Percentiles rank a stretch among this genome's conserved stretches.
Conservation (phyloP, 2,329 filamentous ascomycete genomes). For the Colletotrichum falcatum region DNA sequence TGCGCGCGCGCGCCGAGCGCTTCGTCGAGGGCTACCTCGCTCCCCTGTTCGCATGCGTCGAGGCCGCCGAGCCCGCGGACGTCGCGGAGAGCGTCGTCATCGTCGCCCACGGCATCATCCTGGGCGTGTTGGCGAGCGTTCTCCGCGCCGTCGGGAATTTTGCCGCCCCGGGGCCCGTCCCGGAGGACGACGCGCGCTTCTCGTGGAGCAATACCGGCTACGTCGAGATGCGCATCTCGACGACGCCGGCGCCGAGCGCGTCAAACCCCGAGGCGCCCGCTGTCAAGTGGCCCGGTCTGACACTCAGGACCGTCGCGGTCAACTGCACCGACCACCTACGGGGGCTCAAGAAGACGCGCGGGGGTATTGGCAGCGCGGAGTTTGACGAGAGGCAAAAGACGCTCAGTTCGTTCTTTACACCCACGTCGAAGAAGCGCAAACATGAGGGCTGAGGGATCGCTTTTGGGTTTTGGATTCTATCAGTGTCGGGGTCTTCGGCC, state of each 20-base stretch:
- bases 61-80: conserved; percentile 41
- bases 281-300: conserved; percentile 55
- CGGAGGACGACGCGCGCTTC: conserved; percentile 46
- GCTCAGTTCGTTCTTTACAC: conserved; percentile 79
- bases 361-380: conserved; percentile 82
- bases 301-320: conserved; percentile 65
- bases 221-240: conserved; percentile 48
- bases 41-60: conserved; percentile 57
- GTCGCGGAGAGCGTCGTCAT: conserved; percentile 63
- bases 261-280: conserved; percentile 41
- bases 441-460: conserved; percentile 43
- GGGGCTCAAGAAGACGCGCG: conserved; percentile 81
- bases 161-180: conserved; percentile 37
- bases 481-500: not conserved
- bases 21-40: conserved; percentile 76
- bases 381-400: conserved; percentile 82
- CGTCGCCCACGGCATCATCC: conserved; percentile 86
- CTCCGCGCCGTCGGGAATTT: conserved; percentile 39
- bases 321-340: conserved; percentile 80
- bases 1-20: conserved; percentile 70
- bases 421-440: conserved; percentile 62
- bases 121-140: conserved; percentile 76
- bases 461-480: not conserved
- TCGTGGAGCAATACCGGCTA: conserved; percentile 68
- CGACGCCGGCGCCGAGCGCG: not conserved